phyloP scores from a whole-genome alignment of 1,284 basidiomycete species.

The Sporisorium scitamineum region DNA sequence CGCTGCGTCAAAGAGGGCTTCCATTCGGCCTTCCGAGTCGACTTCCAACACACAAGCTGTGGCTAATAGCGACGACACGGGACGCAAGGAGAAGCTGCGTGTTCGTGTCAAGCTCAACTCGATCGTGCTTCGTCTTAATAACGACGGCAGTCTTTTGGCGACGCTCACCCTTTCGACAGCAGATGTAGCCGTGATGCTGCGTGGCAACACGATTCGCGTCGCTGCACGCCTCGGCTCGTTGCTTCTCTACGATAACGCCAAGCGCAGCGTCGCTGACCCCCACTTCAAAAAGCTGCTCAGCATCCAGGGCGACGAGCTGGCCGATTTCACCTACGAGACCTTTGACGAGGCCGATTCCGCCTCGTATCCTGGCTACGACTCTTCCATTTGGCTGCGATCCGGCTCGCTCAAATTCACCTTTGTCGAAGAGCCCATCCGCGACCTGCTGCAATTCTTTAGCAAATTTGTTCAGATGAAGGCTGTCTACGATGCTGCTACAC shows the following conservation, averaged over 20 bases:
- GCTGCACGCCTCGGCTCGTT: constrained; percentile 88
- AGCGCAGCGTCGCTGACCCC: constrained; percentile 73
- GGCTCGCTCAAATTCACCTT: constrained; percentile 92
- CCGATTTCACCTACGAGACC: constrained; percentile 94
- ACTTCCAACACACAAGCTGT: constrained; percentile 22
- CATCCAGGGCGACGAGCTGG: constrained; percentile 94
- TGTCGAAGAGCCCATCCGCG: constrained; percentile 86
- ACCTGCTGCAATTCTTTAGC: constrained; percentile 84
- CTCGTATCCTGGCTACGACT: constrained; percentile 85
- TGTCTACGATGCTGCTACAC: constrained; percentile 93
- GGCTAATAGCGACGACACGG: constrained; percentile 22
- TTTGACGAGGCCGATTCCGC: constrained; percentile 76
- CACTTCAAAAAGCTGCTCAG: constrained; percentile 87
- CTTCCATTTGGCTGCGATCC: constrained; percentile 84
- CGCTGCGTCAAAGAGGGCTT: constrained; percentile 29
- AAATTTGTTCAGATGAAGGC: constrained; percentile 83
- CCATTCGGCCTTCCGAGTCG: constrained; percentile 33
- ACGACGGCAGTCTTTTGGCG: constrained; percentile 80
- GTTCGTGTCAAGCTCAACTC: constrained; percentile 88
- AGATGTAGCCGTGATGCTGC: constrained; percentile 83
- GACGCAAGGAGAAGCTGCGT: constrained; percentile 77
- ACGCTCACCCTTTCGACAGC: constrained; percentile 92
- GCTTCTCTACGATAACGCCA: constrained; percentile 82
- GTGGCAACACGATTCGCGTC: constrained; percentile 81
- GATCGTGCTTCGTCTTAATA: constrained; percentile 85